phyloP scores from a whole-genome alignment of 2,329 filamentous ascomycete species.

The Sordariomycetes sp. region DNA sequence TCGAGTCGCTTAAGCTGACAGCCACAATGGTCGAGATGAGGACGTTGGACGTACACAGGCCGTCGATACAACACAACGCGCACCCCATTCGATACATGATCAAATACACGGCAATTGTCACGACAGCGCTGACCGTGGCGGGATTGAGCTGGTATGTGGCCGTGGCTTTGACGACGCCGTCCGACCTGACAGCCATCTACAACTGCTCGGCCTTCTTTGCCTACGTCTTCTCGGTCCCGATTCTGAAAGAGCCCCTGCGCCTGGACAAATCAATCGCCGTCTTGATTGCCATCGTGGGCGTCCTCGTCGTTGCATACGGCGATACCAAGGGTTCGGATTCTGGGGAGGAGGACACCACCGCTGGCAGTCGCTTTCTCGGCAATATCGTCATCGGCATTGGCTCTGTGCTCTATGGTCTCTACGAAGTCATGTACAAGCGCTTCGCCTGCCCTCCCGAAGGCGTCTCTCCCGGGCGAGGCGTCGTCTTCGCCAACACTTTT shows the following conservation, averaged over 20 bases:
- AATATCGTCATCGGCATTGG: constrained; percentile 90
- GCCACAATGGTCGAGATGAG: constrained; percentile 78
- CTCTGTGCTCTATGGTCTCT: constrained; percentile 88
- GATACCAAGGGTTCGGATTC: constrained; percentile 42
- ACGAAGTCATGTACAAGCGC: constrained; percentile 94
- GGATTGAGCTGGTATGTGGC: constrained; percentile 94
- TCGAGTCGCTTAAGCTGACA: constrained; percentile 40
- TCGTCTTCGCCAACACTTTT: constrained; percentile 92
- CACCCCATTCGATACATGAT: constrained; percentile 60
- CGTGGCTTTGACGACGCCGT: constrained; percentile 85
- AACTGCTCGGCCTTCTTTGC: constrained; percentile 99
- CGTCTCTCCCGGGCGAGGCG: constrained; percentile 73
- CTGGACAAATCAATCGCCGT: constrained; percentile 83
- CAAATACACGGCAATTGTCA: constrained; percentile 72
- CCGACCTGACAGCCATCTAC: constrained; percentile 95
- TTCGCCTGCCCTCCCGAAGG: constrained; percentile 89
- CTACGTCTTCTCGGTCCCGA: constrained; percentile 88
- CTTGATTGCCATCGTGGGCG: constrained; percentile 75
- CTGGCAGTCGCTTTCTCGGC: constrained; percentile 63
- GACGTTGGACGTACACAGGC: constrained; percentile 55
- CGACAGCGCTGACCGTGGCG: constrained; percentile 77
- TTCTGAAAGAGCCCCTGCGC: constrained; percentile 77
- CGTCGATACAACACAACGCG: constrained; percentile 21
- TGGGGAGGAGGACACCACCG: constrained; percentile 32
- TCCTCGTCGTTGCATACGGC: constrained; percentile 92